Percentiles rank a stretch among this genome's conserved stretches.
Conservation (phyloP, 2,329 filamentous ascomycete species). For the Colletotrichum brevisporum region DNA sequence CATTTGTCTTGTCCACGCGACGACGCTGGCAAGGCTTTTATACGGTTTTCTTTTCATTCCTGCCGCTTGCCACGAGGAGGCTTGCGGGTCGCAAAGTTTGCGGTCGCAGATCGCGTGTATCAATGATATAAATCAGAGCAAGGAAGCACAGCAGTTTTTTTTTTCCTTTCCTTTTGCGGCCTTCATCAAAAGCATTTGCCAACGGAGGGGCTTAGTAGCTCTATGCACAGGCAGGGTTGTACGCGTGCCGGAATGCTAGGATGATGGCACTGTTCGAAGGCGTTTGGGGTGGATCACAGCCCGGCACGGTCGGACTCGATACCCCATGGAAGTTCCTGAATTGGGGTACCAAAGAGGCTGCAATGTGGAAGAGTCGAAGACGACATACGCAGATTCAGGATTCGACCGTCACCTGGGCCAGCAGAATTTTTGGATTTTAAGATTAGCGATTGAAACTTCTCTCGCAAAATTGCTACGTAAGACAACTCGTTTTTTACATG, state of each 20-base stretch:
- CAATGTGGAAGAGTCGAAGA: neutral
- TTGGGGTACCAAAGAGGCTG: neutral
- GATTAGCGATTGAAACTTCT: neutral
- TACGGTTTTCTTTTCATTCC: constrained; percentile 4
- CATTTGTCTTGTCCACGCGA: neutral
- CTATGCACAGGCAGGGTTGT: neutral
- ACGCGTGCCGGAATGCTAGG: neutral
- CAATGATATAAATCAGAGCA: constrained; percentile 13
- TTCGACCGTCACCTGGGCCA: neutral
- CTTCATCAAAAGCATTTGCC: too few species aligned
- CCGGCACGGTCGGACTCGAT: constrained; percentile 3
- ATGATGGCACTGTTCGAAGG: constrained; percentile 5
- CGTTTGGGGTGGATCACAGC: constrained; percentile 14
- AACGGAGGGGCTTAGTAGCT: constrained; percentile 32
- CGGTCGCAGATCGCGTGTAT: constrained; percentile 34
- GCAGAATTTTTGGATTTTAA: neutral
- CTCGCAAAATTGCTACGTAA: constrained; percentile 4
- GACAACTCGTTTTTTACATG: constrained; percentile 12
- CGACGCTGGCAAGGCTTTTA: neutral
- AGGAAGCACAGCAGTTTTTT: neutral
- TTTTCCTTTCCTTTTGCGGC: too few species aligned
- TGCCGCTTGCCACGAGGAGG: neutral
- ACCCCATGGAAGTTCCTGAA: constrained; percentile 15
- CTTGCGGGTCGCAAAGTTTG: constrained; percentile 31
- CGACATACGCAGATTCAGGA: neutral